Conservation (phyloP, 805 yeast species). For the Schwanniomyces vanrijiae region DNA sequence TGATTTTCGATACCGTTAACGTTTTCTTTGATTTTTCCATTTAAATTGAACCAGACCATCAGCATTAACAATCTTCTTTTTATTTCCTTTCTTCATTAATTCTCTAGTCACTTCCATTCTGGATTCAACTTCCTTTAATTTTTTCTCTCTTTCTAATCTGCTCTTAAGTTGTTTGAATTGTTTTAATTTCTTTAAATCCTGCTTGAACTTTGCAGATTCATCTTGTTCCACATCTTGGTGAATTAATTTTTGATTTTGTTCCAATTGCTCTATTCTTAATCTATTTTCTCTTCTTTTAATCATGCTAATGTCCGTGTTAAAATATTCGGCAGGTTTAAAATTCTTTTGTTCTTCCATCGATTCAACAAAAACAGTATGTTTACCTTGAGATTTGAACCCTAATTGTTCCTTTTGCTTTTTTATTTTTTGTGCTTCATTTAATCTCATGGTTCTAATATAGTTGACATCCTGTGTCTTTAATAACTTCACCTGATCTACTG, state of each 20-base stretch:
- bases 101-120: conserved; percentile 79
- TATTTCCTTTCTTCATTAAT: conserved; percentile 86
- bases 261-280: conserved; percentile 59
- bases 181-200: conserved; percentile 57
- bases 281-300: conserved; percentile 70
- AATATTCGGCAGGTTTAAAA: conserved; percentile 65
- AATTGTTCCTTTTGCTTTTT: conserved; percentile 52
- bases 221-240: conserved; percentile 27
- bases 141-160: conserved; percentile 67
- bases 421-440: conserved; percentile 65
- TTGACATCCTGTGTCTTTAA: conserved; percentile 89
- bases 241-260: conserved; percentile 33
- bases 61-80: conserved; percentile 67
- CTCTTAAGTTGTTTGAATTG: conserved; percentile 59
- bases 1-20: conserved; percentile 18
- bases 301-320: conserved; percentile 68
- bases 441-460: conserved; percentile 75
- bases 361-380: conserved; percentile 86
- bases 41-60: conserved; percentile 73
- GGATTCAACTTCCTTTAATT: conserved; percentile 66
- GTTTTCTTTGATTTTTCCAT: conserved; percentile 81
- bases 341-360: conserved; percentile 49
- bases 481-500: conserved; percentile 75
- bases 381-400: conserved; percentile 59
- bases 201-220: conserved; percentile 27